Percentiles rank a stretch among this genome's conserved stretches.
Evolutionary conservation across 805 yeast genomes (phyloP).

Genomic region (Lipomyces yamanashiensis): DNA sequence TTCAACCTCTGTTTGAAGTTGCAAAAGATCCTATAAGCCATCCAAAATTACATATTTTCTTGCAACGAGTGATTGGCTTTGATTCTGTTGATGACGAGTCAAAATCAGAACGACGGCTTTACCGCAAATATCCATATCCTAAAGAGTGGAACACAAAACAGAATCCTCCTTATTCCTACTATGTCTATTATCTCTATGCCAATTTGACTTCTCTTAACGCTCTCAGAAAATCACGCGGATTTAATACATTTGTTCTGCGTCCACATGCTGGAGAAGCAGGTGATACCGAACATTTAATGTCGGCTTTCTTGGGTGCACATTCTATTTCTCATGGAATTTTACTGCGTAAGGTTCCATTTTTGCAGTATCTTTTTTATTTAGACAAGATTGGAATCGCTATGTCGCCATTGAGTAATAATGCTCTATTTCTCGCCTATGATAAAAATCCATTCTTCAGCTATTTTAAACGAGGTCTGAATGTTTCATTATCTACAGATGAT

Average conservation of each 20-base stretch:
- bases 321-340: constrained; percentile 95
- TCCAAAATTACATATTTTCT: constrained; percentile 87
- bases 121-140: constrained; percentile 84
- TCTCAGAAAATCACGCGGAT: constrained; percentile 75
- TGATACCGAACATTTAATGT: constrained; percentile 93
- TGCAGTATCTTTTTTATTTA: constrained; percentile 89
- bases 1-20: constrained; percentile 89
- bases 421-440: constrained; percentile 91
- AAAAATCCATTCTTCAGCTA: constrained; percentile 93
- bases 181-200: constrained; percentile 84
- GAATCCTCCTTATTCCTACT: constrained; percentile 98
- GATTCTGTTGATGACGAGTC: constrained; percentile 99
- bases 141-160: constrained; percentile 72
- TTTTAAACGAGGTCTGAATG: constrained; percentile 91
- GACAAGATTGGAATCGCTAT: constrained; percentile 97
- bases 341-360: constrained; percentile 89
- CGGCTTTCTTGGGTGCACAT: constrained; percentile 86
- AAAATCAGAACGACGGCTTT: constrained; percentile 81
- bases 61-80: constrained; percentile 94
- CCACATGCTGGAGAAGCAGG: constrained; percentile 99
- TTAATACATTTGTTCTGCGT: constrained; percentile 88
- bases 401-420: constrained; percentile 98
- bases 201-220: constrained; percentile 85
- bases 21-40: constrained; percentile 80
- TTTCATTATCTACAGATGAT: constrained; percentile 94